phyloP scores from a whole-genome alignment of 805 yeast genomes.

The Clavispora fructus region DNA sequence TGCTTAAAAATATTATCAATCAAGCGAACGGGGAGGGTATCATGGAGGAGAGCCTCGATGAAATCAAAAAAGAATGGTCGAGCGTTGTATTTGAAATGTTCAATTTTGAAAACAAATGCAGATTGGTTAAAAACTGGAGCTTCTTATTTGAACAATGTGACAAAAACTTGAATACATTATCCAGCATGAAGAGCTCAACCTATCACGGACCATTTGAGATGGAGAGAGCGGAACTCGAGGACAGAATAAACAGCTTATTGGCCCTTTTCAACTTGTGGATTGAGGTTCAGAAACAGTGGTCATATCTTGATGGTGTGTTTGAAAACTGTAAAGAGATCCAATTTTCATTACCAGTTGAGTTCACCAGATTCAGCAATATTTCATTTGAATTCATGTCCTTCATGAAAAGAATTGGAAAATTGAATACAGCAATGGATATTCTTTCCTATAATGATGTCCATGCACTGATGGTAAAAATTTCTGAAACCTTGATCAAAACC shows the following conservation, averaged over 20 bases:
- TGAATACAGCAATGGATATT: conserved; percentile 52
- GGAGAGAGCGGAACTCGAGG: conserved; percentile 51
- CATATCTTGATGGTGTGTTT: conserved; percentile 77
- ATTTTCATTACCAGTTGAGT: conserved; percentile 63
- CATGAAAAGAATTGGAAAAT: conserved; percentile 44
- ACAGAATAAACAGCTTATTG: conserved; percentile 45
- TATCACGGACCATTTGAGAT: conserved; percentile 57
- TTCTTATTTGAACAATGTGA: conserved; percentile 50
- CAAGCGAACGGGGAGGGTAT: conserved; percentile 71
- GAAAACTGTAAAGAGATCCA: conserved; percentile 51
- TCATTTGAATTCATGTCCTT: conserved; percentile 56
- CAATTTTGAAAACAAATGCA: conserved; percentile 45
- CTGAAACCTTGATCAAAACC: conserved; percentile 54
- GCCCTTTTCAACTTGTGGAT: conserved; percentile 64
- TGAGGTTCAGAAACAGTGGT: conserved; percentile 86
- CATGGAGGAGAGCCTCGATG: conserved; percentile 51
- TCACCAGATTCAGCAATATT: conserved; percentile 57
- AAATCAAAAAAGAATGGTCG: conserved; percentile 55
- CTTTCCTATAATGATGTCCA: conserved; percentile 45
- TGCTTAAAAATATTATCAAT: conserved; percentile 45
- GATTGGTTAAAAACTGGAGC: conserved; percentile 67
- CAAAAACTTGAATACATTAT: conserved; percentile 56
- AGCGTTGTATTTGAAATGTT: conserved; percentile 46
- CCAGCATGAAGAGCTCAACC: conserved; percentile 68
- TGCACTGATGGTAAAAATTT: conserved; percentile 41